Conservation (phyloP, 805 yeast genomes). For the Wickerhamomyces chaumierensis region DNA sequence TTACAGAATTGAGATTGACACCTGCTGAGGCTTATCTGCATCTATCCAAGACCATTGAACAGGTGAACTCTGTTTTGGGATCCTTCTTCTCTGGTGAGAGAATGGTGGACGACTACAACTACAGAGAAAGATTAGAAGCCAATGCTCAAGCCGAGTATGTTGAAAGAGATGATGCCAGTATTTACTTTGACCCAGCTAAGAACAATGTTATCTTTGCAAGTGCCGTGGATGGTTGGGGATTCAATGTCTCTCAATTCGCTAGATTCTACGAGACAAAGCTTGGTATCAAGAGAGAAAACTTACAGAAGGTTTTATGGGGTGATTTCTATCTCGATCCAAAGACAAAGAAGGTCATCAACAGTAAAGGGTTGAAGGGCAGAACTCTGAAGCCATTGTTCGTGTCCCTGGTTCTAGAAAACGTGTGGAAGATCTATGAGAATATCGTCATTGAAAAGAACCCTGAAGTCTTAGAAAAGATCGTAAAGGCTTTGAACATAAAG, state of each 20-base stretch:
- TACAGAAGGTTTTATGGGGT: conserved; percentile 92
- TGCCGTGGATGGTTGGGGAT: conserved; percentile 98
- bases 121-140: conserved; percentile 55
- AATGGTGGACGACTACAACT: conserved; percentile 74
- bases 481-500: conserved; percentile 55
- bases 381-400: conserved; percentile 75
- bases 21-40: conserved; percentile 82
- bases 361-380: conserved; percentile 52
- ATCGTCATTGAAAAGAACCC: conserved; percentile 53
- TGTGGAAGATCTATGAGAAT: conserved; percentile 84
- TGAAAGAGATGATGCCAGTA: conserved; percentile 68
- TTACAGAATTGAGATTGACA: conserved; percentile 69
- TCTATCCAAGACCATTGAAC: conserved; percentile 70
- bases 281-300: conserved; percentile 69
- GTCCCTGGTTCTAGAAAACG: conserved; percentile 72
- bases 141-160: conserved; percentile 41
- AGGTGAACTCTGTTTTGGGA: conserved; percentile 90
- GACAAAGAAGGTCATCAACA: conserved; percentile 68
- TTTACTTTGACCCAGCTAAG: conserved; percentile 78
- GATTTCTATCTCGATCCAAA: conserved; percentile 85
- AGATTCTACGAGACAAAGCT: conserved; percentile 74
- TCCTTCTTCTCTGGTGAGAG: conserved; percentile 87
- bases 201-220: conserved; percentile 86
- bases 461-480: conserved; percentile 67
- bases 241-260: conserved; percentile 80